Evolutionary conservation across 1,284 basidiomycete genomes (phyloP), one percentile per base, ranked within the genome.

Genomic region (Hymenochaete sp.): DNA sequence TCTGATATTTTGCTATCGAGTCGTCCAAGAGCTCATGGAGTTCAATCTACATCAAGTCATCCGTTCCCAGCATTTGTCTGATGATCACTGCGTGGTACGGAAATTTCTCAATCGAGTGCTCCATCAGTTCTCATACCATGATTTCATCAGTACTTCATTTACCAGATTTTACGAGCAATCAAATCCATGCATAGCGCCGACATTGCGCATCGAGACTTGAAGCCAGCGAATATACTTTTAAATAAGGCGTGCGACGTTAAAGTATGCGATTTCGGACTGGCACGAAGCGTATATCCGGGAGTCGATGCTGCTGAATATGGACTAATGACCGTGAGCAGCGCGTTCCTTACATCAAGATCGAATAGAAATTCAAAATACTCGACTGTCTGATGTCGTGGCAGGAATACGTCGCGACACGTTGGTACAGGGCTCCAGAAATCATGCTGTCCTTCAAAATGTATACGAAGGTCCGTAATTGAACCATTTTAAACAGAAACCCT

Each of bases 111-210:
- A 35, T 5, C 5, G 21, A 16, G 5, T n/a, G 32, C 13, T 14
- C 14, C 44, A 47, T 36, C 35, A 36, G 28, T 27, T 57, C 93
- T 91, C 96, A 98, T 56, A 90, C 93, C 38, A 96, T 93, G 6
- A 90, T 91, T 21, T 95, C 98, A 96, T 73, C 90, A 93, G 62
- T 93, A 88, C 21, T 98, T 98, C 77, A 75, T 98, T 55, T 99
- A 99, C 64, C 96, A 99, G 63, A 98, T 93, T 1, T 79, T 99
- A 7, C 98, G 96, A 56, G 96, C 96, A 5, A 70, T 99, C 46
- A 95, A 95, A 68, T 98, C 98, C 64, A 98, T 99, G 59, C 96
- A 99, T 68, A 95, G 92, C 28, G 95, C 96, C 26, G 95, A 93
- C 58, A 96, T 99, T 19, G 75, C 98, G 27, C 96, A 99, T 63